phyloP scores from a whole-genome alignment of 2,329 filamentous ascomycete genomes.

The Ophiostoma novo-ulmi region DNA sequence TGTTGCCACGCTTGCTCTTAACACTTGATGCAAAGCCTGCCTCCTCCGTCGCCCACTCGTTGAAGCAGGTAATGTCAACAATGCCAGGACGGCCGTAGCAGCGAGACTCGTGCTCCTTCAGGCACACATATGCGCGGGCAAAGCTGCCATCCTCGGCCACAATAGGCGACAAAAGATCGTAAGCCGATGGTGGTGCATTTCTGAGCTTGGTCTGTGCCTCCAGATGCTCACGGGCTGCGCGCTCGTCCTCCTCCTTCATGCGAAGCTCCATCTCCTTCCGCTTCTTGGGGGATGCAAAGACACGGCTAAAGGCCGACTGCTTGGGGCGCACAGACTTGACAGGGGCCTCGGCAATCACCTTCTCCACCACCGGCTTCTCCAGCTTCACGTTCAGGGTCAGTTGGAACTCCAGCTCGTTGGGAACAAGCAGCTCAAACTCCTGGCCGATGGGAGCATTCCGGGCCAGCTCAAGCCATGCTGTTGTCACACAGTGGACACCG shows the following conservation, averaged over 20 bases:
- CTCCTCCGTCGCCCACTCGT: constrained; percentile 95
- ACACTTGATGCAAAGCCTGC: constrained; percentile 73
- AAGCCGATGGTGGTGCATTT: constrained; percentile 64
- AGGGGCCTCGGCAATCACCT: constrained; percentile 46
- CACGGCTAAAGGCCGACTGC: constrained; percentile 81
- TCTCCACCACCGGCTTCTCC: constrained; percentile 62
- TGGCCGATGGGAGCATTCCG: constrained; percentile 92
- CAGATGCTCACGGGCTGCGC: constrained; percentile 57
- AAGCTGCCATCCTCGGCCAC: constrained; percentile 92
- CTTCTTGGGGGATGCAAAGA: constrained; percentile 94
- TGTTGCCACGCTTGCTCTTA: constrained; percentile 82
- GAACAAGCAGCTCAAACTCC: constrained; percentile 95
- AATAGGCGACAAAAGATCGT: constrained; percentile 80
- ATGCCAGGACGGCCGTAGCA: constrained; percentile 85
- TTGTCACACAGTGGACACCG: constrained; percentile 94
- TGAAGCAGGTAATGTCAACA: constrained; percentile 91
- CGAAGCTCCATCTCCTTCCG: constrained; percentile 88
- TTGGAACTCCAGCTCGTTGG: constrained; percentile 98
- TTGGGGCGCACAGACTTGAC: constrained; percentile 65
- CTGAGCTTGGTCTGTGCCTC: constrained; percentile 60
- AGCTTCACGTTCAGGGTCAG: constrained; percentile 94
- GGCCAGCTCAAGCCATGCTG: constrained; percentile 87
- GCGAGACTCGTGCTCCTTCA: constrained; percentile 84
- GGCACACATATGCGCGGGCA: constrained; percentile 83
- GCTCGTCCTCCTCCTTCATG: constrained; percentile 76